Evolutionary conservation across 345 rosid genomes (phyloP).

Genomic region (Anacardium occidentale): DNA sequence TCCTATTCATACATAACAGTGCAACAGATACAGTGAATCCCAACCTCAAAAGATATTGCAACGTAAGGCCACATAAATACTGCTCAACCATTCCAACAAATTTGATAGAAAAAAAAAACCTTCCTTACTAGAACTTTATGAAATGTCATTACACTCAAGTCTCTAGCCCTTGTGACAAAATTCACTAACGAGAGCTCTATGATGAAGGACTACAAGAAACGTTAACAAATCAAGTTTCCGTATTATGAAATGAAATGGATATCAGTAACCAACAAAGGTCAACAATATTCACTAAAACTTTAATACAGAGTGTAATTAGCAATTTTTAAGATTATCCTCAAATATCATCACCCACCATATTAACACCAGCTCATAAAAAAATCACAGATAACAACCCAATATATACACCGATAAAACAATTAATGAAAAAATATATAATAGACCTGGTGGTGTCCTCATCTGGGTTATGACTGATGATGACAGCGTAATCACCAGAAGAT

Average conservation of each 20-base stretch:
- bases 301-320: neutral
- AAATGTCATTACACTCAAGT: neutral
- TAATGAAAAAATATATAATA: neutral
- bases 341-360: neutral
- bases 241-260: neutral
- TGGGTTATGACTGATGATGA: constrained; percentile 49
- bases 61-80: no score
- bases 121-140: no score
- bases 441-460: constrained; percentile 53
- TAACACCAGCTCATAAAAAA: neutral
- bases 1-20: neutral
- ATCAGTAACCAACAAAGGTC: neutral
- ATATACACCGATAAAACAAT: neutral
- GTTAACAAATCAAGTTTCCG: neutral
- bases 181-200: neutral
- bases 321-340: no score
- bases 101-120: no score
- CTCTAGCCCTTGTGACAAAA: neutral
- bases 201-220: neutral
- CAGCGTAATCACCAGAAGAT: constrained; percentile 44
- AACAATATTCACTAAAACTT: neutral
- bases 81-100: no score
- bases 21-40: neutral
- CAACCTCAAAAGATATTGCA: neutral
- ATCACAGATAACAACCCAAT: neutral